Base-by-base conservation (phyloP, 2,329 filamentous ascomycete genomes). In the Microthyrium microscopicum region DNA sequence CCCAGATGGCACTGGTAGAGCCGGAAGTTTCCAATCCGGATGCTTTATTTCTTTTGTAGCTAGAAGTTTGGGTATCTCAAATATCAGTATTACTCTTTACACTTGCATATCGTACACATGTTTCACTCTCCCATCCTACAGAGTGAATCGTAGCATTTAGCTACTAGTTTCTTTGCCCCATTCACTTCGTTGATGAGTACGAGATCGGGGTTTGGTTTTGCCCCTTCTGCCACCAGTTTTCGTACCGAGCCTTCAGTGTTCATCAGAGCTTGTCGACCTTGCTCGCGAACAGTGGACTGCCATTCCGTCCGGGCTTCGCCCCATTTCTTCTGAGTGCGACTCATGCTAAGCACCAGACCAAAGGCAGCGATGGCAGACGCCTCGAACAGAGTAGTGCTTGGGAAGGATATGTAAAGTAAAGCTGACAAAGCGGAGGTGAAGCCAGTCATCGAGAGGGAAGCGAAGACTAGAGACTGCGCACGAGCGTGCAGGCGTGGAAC, bases 401-500 rank as follows among this genome's bases (percentile, higher is more conserved):
- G 58, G 0, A 62, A 55, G 6, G 64, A 46, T 13, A 69, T 41
- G 47, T 68, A 72, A 3, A 70, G 58, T 35, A 73, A 60, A 0
- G 55, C 61, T 0, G 64, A 66, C 3, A 74, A 56, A 0, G 66
- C 66, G 8, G 63, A 60, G 33, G 47, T 59, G 39, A 52, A 56
- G 4, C 72, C 70, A 0, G 80, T 78, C 0, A 81, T 82, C 33
- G 73, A 77, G 1, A 82, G 57, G 1, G 80, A 79, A 46, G 84
- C 74, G 4, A 91, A 50, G 4, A 93, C 73, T 2, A 60, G 48
- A 3, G 46, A 47, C 43, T 64, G 62, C 5, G 58, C 60, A 24
- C 57, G 52, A 1, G 54, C 51, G 39, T 64, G 60, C 2, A 66
- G 46, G 1, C 50, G 46, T 1, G 61, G 60, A 0, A 65, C 50